These are phyloP conservation scores for Vitis rotundifolia DNA, from an alignment of 164 flowering plant genomes.

Conservation along the genomic window DNA sequence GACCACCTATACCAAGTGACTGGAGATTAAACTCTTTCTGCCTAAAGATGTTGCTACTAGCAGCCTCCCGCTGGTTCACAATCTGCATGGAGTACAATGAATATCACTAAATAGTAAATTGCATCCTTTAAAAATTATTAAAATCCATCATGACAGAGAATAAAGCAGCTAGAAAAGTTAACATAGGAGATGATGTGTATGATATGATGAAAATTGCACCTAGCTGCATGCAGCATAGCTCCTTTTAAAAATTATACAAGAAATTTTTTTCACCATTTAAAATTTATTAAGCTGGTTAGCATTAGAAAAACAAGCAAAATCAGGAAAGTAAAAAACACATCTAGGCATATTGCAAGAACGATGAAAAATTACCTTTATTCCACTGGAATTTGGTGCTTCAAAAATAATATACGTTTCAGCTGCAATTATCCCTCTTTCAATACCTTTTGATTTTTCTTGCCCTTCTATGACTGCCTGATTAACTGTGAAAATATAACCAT, in stretches of 20 bases:
- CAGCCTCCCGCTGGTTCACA: constrained; percentile 91
- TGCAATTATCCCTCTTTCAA: constrained; percentile 80
- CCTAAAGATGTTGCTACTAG: constrained; percentile 86
- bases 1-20: constrained; percentile 91
- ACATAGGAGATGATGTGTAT: too few species aligned
- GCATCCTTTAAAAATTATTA: not conserved
- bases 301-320: not conserved
- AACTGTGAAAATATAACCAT: constrained; percentile 74
- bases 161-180: too few species aligned
- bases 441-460: constrained; percentile 45
- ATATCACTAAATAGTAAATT: not conserved
- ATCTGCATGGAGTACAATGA: constrained; percentile 49
- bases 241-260: too few species aligned
- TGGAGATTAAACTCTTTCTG: constrained; percentile 93
- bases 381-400: constrained; percentile 80
- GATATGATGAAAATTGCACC: too few species aligned
- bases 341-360: not conserved
- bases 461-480: constrained; percentile 72
- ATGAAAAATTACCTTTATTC: constrained; percentile 66
- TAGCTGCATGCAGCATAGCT: too few species aligned
- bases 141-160: not conserved
- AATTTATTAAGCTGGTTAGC: not conserved
- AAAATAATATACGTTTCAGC: constrained; percentile 78
- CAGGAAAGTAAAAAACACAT: not conserved
- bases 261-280: not conserved